Percentiles rank a stretch among this genome's conserved stretches.
Conservation (phyloP, 148 eudicot species). For the Mesembryanthemum crystallinum region DNA sequence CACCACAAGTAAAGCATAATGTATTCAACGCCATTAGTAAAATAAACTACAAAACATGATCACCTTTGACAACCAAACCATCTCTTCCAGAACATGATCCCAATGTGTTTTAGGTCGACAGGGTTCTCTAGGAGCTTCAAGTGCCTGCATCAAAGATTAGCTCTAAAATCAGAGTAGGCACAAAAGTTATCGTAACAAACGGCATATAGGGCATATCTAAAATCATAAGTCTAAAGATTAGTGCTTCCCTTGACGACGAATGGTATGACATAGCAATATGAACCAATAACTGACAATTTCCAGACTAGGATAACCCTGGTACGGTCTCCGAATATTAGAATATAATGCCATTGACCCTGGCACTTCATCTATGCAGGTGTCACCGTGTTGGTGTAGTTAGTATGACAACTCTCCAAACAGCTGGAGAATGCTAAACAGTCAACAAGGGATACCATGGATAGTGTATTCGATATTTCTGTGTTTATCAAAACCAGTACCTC, state of each 20-base stretch:
- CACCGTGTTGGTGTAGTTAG: neutral
- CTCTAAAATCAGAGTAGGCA: neutral
- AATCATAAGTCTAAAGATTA: neutral
- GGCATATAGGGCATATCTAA: neutral
- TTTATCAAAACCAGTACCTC: neutral
- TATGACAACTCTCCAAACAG: neutral
- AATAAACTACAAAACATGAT: conserved; percentile 6
- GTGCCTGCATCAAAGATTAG: conserved; percentile 54
- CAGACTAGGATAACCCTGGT: neutral
- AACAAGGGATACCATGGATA: neutral
- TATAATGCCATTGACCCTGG: neutral
- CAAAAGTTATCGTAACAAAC: conserved; percentile 6
- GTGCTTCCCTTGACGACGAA: neutral
- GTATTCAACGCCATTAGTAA: neutral
- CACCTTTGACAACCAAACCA: conserved; percentile 99
- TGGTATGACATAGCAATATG: neutral
- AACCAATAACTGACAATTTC: neutral
- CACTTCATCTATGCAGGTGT: too few species aligned
- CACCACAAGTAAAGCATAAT: neutral
- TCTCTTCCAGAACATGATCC: conserved; percentile 99
- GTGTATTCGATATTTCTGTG: too few species aligned
- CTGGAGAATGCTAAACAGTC: neutral
- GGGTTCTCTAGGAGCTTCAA: conserved; percentile 95
- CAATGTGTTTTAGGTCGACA: conserved; percentile 93
- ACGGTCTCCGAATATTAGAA: neutral